A percentile compares a stretch with the other conserved stretches of the same genome.
phyloP scores from a whole-genome alignment of 768 basidiomycete species.

The Collybiopsis luxurians region DNA sequence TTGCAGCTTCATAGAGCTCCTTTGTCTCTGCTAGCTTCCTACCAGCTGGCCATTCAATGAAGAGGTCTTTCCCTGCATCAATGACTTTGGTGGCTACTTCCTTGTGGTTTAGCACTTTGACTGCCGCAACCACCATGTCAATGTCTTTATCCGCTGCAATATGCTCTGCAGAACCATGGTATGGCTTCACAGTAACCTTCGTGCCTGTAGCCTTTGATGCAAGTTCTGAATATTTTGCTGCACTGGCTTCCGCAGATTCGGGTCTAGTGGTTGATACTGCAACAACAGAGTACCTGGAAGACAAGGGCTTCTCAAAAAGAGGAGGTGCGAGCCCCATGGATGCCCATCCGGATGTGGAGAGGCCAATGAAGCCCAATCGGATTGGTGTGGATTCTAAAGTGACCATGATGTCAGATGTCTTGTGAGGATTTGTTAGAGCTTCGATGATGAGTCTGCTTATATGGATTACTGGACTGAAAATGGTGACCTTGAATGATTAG shows the following conservation, averaged over 20 bases:
- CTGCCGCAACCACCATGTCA: conserved; percentile 32
- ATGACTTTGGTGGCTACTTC: conserved; percentile 28
- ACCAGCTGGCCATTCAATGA: conserved; percentile 40
- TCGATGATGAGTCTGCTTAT: too few relatives aligned
- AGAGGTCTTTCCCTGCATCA: conserved; percentile 34
- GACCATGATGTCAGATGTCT: too few relatives aligned
- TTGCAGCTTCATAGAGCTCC: conserved; percentile 30
- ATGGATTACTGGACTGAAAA: too few relatives aligned
- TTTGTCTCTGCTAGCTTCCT: conserved; percentile 25
- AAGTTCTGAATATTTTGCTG: conserved; percentile 24
- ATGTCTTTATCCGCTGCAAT: conserved; percentile 34
- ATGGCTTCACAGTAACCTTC: conserved; percentile 26
- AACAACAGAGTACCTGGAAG: conserved; percentile 22
- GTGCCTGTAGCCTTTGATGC: conserved; percentile 10
- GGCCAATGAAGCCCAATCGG: conserved; percentile 30
- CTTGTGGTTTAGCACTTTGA: conserved; percentile 30
- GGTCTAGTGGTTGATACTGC: conserved; percentile 33
- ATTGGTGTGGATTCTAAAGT: conserved; percentile 10
- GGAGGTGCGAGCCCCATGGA: conserved; percentile 22
- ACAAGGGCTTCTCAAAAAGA: conserved; percentile 13
- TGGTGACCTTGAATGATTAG: too few relatives aligned
- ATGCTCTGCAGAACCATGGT: conserved; percentile 24
- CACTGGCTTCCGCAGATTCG: conserved; percentile 26
- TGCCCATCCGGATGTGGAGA: conserved; percentile 32
- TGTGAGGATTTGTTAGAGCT: too few relatives aligned